Base-by-base conservation (phyloP, 257 asterid species). In the Mitragyna speciosa region DNA sequence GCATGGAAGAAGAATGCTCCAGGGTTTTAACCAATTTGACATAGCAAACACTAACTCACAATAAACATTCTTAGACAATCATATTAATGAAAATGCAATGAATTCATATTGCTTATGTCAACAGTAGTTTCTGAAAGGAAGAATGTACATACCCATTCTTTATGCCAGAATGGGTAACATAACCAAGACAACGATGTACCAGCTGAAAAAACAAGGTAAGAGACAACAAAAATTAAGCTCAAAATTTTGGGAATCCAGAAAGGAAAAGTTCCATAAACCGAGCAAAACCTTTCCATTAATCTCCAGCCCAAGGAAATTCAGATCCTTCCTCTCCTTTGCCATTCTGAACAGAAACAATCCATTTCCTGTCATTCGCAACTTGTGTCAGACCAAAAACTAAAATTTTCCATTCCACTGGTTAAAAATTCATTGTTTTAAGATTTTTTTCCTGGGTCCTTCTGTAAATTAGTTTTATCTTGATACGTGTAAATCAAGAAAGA, bases 281-380 rank as follows among this genome's bases (percentile, higher is more conserved):
- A 82, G 66, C 69, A 26, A 80, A 39, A 95, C 99, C 98, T 95
- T 93, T 66, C 85, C 86, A 78, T 95, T 92, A 47, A 89, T 86
- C 86, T 95, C 99, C 56, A 95, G 86, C 71, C 99, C 98, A 81
- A 95, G 97, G 83, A 93, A 93, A 87, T 95, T 95, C 90, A 85
- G 83, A 87, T 95, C 90, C 74, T 82, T 90, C 83, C 80, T 82
- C 87, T 75, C 87, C 82, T 66, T 86, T 58, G 97, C 96, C 97
- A 95, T 93, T 83, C 89, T 91, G 80, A 87, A 88, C 80, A 93
- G 79, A 88, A 95, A 95, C 85, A 92, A 82, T 63, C 99, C 99
- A 79, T 95, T 95, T 58, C 99, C 98, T 95, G 90, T 83, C 72
- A 82, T 78, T 81, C 73, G 47, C 74, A 76, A 67, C 80, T 66